These are phyloP conservation scores for Trichothecium sympodiale DNA, from an alignment of 2,329 filamentous ascomycete genomes.

Conservation along the genomic window DNA sequence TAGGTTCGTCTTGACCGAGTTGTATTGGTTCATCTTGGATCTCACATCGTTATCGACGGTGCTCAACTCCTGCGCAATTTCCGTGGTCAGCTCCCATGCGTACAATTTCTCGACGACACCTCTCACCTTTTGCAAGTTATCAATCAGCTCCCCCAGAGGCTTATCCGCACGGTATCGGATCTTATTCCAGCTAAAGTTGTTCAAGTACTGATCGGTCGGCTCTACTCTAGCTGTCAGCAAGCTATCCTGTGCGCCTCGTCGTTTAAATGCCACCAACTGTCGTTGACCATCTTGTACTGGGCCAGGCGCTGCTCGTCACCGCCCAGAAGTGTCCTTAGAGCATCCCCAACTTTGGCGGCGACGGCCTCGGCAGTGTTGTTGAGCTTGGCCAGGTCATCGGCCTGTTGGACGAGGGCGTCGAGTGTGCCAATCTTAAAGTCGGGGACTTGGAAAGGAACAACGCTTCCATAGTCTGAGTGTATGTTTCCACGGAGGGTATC, in stretches of 20 bases:
- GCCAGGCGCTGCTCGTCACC: slow-evolving; percentile 73
- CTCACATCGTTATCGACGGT: slow-evolving; percentile 96
- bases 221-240: slow-evolving; percentile 42
- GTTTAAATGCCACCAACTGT: slow-evolving; percentile 50
- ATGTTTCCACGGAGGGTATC: slow-evolving; percentile 63
- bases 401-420: slow-evolving; percentile 89
- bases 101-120: background rate
- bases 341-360: slow-evolving; percentile 80
- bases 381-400: slow-evolving; percentile 87
- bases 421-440: slow-evolving; percentile 97
- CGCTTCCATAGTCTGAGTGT: slow-evolving; percentile 61
- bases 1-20: slow-evolving; percentile 76
- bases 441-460: slow-evolving; percentile 70
- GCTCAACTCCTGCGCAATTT: slow-evolving; percentile 56
- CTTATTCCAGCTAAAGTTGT: slow-evolving; percentile 91
- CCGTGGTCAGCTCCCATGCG: slow-evolving; percentile 3
- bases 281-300: slow-evolving; percentile 86
- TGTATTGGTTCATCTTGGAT: slow-evolving; percentile 89
- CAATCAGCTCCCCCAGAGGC: slow-evolving; percentile 75
- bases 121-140: slow-evolving; percentile 72
- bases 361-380: slow-evolving; percentile 69
- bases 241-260: background rate
- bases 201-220: slow-evolving; percentile 88
- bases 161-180: slow-evolving; percentile 94
- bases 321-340: slow-evolving; percentile 70